Percentiles rank a stretch among this genome's conserved stretches.
Evolutionary conservation across 2,329 filamentous ascomycete genomes (phyloP).

Genomic region (Clarireedia monteithiana): DNA sequence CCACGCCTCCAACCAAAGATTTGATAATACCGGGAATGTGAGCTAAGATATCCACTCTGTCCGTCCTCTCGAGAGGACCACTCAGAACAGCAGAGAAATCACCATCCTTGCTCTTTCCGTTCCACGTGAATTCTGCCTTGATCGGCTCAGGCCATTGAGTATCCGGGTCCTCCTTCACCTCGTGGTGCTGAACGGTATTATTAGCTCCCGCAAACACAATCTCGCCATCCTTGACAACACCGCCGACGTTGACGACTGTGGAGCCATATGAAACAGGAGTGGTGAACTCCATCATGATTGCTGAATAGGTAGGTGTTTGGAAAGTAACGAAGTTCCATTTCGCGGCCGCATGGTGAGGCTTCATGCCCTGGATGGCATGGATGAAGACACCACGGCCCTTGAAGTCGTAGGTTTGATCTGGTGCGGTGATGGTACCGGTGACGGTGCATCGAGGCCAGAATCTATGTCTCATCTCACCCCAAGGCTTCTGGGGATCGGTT

Average conservation of each 20-base stretch:
- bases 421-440: conserved; percentile 78
- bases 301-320: conserved; percentile 79
- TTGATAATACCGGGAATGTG: conserved; percentile 96
- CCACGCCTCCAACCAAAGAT: conserved; percentile 82
- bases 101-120: conserved; percentile 67
- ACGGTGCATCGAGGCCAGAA: conserved; percentile 89
- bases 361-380: conserved; percentile 94
- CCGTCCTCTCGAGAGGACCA: conserved; percentile 60
- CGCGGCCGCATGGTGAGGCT: conserved; percentile 90
- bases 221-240: conserved; percentile 72
- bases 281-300: conserved; percentile 90
- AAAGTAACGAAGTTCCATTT: conserved; percentile 93
- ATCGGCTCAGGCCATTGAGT: conserved; percentile 87
- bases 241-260: conserved; percentile 76
- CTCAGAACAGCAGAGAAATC: conserved; percentile 65
- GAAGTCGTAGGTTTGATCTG: conserved; percentile 73
- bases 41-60: conserved; percentile 91
- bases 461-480: conserved; percentile 84
- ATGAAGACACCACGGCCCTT: conserved; percentile 72
- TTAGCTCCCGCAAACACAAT: conserved; percentile 64
- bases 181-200: conserved; percentile 62
- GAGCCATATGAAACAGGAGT: conserved; percentile 89
- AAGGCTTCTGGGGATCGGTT: conserved; percentile 79
- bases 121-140: conserved; percentile 68
- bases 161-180: conserved; percentile 62